phyloP scores from a whole-genome alignment of 257 asterid genomes.

The Parsonsia alboflavescens region DNA sequence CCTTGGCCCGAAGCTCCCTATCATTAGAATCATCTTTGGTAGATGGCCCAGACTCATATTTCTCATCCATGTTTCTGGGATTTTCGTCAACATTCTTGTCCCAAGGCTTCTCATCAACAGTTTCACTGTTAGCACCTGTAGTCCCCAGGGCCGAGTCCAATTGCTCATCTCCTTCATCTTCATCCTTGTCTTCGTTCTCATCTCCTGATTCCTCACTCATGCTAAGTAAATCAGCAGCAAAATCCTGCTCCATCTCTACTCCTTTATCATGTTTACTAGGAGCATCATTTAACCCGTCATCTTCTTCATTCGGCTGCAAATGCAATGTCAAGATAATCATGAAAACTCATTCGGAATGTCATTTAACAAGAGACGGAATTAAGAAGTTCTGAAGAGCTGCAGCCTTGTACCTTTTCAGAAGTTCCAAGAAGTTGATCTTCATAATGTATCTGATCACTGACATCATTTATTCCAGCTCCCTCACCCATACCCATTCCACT shows the following conservation, averaged over 20 bases:
- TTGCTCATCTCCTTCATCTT: slow-evolving; percentile 52
- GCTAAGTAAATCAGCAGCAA: slow-evolving; percentile 53
- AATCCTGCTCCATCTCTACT: slow-evolving; percentile 92
- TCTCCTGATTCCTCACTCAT: slow-evolving; percentile 75
- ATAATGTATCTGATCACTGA: slow-evolving; percentile 77
- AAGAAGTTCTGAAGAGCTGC: background rate
- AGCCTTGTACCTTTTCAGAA: slow-evolving; percentile 50
- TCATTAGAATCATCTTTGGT: slow-evolving; percentile 45
- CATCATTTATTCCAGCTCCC: slow-evolving; percentile 78
- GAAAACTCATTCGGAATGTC: background rate
- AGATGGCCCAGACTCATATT: slow-evolving; percentile 71
- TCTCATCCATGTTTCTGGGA: slow-evolving; percentile 41
- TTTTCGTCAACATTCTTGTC: slow-evolving; percentile 43
- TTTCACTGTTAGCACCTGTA: slow-evolving; percentile 56
- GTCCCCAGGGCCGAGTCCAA: slow-evolving; percentile 83
- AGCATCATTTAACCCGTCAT: slow-evolving; percentile 39
- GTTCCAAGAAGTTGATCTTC: slow-evolving; percentile 92
- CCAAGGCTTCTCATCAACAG: slow-evolving; percentile 73
- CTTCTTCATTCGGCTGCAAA: slow-evolving; percentile 58
- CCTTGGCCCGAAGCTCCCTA: slow-evolving; percentile 73
- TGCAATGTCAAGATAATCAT: slow-evolving; percentile 12
- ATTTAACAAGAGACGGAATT: background rate
- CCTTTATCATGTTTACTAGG: slow-evolving; percentile 72
- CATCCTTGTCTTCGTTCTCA: slow-evolving; percentile 53
- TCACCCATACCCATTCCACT: slow-evolving; percentile 95